These are phyloP conservation scores for Phytophthora cajani DNA, from an alignment of 352 stramenopile genomes.

Conservation along the genomic window DNA sequence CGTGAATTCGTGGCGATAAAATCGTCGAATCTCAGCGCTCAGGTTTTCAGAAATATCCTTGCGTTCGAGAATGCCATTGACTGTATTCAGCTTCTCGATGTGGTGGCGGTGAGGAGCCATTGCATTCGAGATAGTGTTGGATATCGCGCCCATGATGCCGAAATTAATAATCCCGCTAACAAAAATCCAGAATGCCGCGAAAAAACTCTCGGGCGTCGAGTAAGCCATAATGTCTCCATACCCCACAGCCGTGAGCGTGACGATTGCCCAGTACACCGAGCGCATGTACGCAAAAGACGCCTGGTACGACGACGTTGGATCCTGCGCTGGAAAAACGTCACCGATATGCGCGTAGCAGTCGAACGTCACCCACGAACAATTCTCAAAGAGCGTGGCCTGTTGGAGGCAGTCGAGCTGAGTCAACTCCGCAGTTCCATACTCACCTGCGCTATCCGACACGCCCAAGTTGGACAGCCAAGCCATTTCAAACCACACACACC, in stretches of 20 bases:
- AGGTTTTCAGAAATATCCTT: constrained; percentile 62
- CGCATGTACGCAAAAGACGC: constrained; percentile 74
- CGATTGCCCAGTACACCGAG: constrained; percentile 79
- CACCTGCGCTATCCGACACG: constrained; percentile 1
- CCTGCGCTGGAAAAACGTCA: constrained; percentile 49
- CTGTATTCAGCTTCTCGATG: constrained; percentile 71
- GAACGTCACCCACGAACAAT: constrained; percentile 77
- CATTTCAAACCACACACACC: constrained; percentile 79
- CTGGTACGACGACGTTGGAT: constrained; percentile 48
- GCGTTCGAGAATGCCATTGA: constrained; percentile 81
- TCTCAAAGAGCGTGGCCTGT: constrained; percentile 61
- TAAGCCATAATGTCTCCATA: constrained; percentile 83
- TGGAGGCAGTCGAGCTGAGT: constrained; percentile 46
- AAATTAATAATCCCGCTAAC: constrained; percentile 82
- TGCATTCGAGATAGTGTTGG: constrained; percentile 74
- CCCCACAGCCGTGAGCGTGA: constrained; percentile 75
- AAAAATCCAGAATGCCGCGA: constrained; percentile 79
- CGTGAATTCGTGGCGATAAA: constrained; percentile 78
- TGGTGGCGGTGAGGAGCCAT: constrained; percentile 70
- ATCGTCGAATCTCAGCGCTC: constrained; percentile 71
- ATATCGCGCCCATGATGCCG: constrained; percentile 81
- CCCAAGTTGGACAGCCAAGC: constrained; percentile 22
- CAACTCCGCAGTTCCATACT: background rate
- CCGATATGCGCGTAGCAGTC: constrained; percentile 76
- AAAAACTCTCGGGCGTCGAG: constrained; percentile 79